Percentiles rank a stretch among this genome's conserved stretches.
These are phyloP conservation scores for Przewalskia tangutica DNA, from an alignment of 257 asterid species.

Conservation along the genomic window DNA sequence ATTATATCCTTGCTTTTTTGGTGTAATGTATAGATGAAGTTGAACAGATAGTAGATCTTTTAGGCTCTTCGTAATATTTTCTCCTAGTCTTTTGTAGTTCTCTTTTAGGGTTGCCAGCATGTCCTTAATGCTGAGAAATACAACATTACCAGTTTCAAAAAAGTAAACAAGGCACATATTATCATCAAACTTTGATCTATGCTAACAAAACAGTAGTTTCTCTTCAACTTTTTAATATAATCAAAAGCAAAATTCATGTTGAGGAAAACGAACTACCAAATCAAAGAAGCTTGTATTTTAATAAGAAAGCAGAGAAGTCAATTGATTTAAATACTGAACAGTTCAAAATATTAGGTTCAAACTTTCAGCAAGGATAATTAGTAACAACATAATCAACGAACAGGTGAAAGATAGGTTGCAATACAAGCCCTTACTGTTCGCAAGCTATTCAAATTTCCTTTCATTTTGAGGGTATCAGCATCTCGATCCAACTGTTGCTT, in stretches of 20 bases:
- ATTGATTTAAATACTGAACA: not conserved
- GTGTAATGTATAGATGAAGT: too few species aligned
- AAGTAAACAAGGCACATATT: not conserved
- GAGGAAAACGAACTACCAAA: not conserved
- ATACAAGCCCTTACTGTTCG: conserved; percentile 50
- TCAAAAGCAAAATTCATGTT: not conserved
- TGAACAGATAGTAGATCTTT: too few species aligned
- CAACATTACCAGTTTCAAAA: too few species aligned
- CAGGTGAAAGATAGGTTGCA: conserved; percentile 3
- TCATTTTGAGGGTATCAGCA: conserved; percentile 66
- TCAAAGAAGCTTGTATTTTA: not conserved
- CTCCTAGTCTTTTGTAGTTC: too few species aligned
- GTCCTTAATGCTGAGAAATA: too few species aligned
- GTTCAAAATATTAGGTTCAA: not conserved
- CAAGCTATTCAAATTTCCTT: conserved; percentile 64
- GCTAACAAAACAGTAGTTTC: not conserved
- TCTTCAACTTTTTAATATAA: not conserved
- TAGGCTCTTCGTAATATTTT: too few species aligned
- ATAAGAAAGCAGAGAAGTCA: not conserved
- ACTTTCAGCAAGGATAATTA: not conserved
- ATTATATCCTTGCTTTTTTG: too few species aligned
- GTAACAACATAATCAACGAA: not conserved
- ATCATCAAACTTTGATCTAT: not conserved
- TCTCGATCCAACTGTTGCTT: conserved; percentile 79
- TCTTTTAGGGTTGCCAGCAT: too few species aligned